Percentiles rank a stretch among this genome's conserved stretches.
Conservation (phyloP, 106 monocot species). For the Apostasia shenzhenica region DNA sequence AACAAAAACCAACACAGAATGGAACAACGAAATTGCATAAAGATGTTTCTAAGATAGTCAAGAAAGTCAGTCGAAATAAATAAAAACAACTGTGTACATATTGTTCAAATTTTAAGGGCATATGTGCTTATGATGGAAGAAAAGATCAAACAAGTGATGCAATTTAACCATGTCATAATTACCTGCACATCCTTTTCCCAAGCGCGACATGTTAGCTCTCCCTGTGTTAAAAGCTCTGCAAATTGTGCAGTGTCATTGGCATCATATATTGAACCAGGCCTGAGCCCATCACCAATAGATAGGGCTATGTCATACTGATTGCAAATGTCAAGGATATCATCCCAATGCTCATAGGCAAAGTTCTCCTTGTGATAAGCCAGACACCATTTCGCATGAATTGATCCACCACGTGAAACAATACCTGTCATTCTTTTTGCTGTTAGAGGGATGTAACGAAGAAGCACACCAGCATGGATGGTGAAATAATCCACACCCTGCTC, state of each 20-base stretch:
- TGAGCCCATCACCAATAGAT: slow-evolving; percentile 79
- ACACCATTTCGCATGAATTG: slow-evolving; percentile 87
- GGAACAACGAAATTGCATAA: no score
- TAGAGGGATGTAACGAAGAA: slow-evolving; percentile 74
- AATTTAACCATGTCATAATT: not conserved
- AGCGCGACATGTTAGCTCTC: slow-evolving; percentile 60
- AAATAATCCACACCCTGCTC: slow-evolving; percentile 86
- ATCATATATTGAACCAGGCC: slow-evolving; percentile 83
- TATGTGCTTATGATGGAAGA: no score
- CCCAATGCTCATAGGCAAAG: slow-evolving; percentile 85
- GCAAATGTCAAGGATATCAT: slow-evolving; percentile 83
- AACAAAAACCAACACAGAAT: no score
- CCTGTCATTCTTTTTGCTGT: slow-evolving; percentile 82
- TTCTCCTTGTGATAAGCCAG: slow-evolving; percentile 74
- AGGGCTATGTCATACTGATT: slow-evolving; percentile 74
- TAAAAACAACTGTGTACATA: no score
- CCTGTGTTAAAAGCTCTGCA: slow-evolving; percentile 78
- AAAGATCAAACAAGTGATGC: no score
- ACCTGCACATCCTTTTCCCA: slow-evolving; percentile 91
- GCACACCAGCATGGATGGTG: slow-evolving; percentile 76
- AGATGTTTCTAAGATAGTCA: no score
- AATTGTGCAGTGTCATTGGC: slow-evolving; percentile 80
- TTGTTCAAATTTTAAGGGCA: no score
- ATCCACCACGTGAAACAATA: slow-evolving; percentile 76
- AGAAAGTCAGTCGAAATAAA: no score